Conservation (phyloP, 2,329 filamentous ascomycete species). For the Colletotrichum spinosum region DNA sequence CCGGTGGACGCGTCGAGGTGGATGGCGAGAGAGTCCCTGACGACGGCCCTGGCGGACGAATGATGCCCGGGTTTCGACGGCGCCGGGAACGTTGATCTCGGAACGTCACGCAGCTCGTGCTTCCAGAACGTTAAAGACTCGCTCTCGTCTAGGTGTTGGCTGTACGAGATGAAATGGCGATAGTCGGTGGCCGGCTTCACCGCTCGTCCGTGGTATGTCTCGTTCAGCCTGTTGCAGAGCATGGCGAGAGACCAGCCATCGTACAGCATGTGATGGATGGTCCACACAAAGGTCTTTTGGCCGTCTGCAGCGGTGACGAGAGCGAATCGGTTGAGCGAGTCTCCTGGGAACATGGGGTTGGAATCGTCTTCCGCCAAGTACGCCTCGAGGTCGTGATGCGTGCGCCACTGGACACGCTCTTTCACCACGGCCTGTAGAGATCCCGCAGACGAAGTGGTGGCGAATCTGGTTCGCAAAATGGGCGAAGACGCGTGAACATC, state of each 20-base stretch:
- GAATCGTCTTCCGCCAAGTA: conserved; percentile 26
- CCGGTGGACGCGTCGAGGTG: conserved; percentile 1
- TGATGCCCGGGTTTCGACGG: neutral
- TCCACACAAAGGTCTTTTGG: conserved; percentile 37
- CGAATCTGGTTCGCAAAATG: conserved; percentile 40
- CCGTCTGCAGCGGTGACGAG: conserved; percentile 21
- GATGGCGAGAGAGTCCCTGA: conserved; percentile 11
- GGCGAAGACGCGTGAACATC: conserved; percentile 32
- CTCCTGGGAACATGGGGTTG: conserved; percentile 39
- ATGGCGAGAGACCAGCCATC: conserved; percentile 29
- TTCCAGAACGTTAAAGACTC: conserved; percentile 6
- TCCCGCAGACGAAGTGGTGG: conserved; percentile 23
- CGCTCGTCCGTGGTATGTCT: neutral
- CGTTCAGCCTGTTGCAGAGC: conserved; percentile 17
- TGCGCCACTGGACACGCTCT: conserved; percentile 6
- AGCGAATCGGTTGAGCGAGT: conserved; percentile 39
- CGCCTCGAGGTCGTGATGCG: conserved; percentile 18
- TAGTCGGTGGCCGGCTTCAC: conserved; percentile 12
- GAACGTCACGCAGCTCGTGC: neutral
- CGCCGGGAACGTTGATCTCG: conserved; percentile 5
- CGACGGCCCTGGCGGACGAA: conserved; percentile 16
- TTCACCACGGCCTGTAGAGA: conserved; percentile 63
- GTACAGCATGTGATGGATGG: conserved; percentile 36
- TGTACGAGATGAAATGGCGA: conserved; percentile 21
- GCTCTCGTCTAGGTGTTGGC: neutral